Conservation (phyloP, 257 asterid species). For the Ligustrum vulgare region DNA sequence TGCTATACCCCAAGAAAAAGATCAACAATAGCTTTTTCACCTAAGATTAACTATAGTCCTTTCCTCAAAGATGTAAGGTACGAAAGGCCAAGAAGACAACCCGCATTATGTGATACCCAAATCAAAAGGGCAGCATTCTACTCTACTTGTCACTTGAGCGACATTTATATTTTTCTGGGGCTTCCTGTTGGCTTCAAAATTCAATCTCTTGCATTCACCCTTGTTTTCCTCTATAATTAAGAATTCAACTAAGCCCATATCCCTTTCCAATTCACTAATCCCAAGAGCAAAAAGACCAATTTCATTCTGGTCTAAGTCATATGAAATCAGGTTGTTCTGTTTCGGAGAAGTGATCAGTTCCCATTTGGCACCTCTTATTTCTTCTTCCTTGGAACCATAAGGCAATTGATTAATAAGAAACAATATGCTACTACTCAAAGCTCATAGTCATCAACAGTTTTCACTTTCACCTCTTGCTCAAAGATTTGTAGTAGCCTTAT, state of each 20-base stretch:
- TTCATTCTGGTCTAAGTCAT: background rate
- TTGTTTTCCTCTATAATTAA: background rate
- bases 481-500: background rate
- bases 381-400: background rate
- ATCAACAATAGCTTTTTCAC: background rate
- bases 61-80: background rate
- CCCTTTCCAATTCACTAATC: background rate
- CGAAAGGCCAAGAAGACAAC: background rate
- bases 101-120: background rate
- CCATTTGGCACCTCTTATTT: background rate
- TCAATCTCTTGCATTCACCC: background rate
- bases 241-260: background rate
- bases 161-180: background rate
- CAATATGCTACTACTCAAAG: background rate
- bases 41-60: background rate
- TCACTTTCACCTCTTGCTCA: background rate
- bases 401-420: background rate
- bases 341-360: background rate
- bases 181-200: background rate
- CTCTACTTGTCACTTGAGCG: background rate
- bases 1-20: background rate
- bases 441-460: background rate
- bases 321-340: background rate
- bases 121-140: background rate
- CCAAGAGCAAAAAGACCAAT: background rate